These are phyloP conservation scores for Carex cristatella DNA, from an alignment of 176 grass and related monocot genomes.

Conservation along the genomic window DNA sequence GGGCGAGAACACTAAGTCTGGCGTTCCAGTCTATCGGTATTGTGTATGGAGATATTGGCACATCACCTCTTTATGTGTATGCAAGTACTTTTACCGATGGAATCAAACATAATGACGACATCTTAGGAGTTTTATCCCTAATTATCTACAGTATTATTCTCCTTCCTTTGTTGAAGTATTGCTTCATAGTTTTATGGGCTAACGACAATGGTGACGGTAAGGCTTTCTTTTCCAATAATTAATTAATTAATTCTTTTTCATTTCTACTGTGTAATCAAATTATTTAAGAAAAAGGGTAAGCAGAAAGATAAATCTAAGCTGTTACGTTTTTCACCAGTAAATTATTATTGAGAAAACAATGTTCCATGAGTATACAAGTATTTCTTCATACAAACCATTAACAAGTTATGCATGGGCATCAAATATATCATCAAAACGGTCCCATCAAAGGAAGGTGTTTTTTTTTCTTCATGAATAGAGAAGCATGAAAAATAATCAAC, in stretches of 20 bases:
- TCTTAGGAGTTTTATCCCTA: slow-evolving; percentile 56
- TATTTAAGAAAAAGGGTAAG: not conserved
- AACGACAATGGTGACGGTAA: slow-evolving; percentile 74
- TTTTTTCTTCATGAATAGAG: too few species aligned
- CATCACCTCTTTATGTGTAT: slow-evolving; percentile 60
- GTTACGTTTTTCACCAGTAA: not conserved
- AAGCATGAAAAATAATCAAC: not conserved
- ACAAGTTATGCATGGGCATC: not conserved
- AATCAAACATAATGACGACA: slow-evolving; percentile 36
- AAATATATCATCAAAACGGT: too few species aligned
- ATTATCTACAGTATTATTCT: slow-evolving; percentile 61
- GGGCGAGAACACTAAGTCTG: slow-evolving; percentile 36
- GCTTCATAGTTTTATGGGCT: slow-evolving; percentile 62
- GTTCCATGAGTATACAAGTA: not conserved
- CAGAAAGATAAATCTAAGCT: not conserved
- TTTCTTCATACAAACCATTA: not conserved
- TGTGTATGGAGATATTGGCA: slow-evolving; percentile 78
- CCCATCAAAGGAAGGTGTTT: too few species aligned
- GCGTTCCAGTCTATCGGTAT: slow-evolving; percentile 67
- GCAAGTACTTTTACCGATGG: slow-evolving; percentile 53
- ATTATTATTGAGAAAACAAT: not conserved
- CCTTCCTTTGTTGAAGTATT: slow-evolving; percentile 64
- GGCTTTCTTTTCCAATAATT: not conserved
- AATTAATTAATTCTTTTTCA: not conserved
- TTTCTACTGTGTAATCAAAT: not conserved